Percentiles rank a stretch among this genome's conserved stretches.
Conservation (phyloP, 2,329 filamentous ascomycete species). For the Cercospora sp. region DNA sequence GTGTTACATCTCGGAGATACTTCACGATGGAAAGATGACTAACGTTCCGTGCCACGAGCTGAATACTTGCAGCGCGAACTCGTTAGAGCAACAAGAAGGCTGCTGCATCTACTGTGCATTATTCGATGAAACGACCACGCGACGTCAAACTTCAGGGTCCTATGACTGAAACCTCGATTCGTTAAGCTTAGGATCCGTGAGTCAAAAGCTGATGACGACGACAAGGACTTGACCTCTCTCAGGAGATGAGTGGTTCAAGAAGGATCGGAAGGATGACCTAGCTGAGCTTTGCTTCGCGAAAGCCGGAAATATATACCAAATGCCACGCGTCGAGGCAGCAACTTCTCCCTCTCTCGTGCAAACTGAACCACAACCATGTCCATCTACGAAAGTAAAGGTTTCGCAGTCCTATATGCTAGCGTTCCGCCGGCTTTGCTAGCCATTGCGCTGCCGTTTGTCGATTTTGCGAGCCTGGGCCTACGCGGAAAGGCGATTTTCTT, state of each 20-base stretch:
- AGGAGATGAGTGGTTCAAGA: background rate
- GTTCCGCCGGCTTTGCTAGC: background rate
- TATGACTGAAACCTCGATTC: background rate
- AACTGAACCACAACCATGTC: background rate
- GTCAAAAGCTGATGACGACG: background rate
- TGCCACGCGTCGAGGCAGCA: background rate
- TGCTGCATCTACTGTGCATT: too few relatives aligned
- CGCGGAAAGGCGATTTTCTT: background rate
- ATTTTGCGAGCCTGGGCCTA: background rate
- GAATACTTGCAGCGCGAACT: too few relatives aligned
- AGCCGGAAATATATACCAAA: background rate
- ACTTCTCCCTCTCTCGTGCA: too few relatives aligned
- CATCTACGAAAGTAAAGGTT: slow-evolving; percentile 4
- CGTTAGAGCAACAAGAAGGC: too few relatives aligned
- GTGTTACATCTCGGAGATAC: background rate
- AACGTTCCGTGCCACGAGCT: background rate
- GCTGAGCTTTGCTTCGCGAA: background rate
- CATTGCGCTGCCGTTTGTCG: background rate
- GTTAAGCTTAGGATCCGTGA: background rate
- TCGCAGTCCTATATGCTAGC: background rate
- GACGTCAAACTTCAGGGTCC: background rate
- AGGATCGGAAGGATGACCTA: background rate
- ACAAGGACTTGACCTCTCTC: background rate
- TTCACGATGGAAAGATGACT: background rate
- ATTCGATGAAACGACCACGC: too few relatives aligned